Conservation (phyloP, 495 filamentous ascomycete species). For the Cercophora newfieldiana region DNA sequence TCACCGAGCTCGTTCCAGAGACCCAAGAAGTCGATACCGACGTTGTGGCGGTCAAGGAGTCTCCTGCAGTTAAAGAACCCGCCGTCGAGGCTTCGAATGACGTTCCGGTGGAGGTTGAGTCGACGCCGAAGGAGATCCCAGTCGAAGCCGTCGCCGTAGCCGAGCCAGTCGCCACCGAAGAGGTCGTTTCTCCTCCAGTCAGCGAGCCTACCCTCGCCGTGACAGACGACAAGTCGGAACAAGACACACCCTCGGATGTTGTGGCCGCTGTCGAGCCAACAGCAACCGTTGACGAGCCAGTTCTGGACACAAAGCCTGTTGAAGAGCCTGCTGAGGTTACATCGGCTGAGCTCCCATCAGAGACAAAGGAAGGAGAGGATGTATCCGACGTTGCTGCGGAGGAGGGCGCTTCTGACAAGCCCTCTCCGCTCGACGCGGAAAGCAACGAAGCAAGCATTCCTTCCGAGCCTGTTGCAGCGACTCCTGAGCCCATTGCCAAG, state of each 20-base stretch:
- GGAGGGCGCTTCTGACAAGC: background rate
- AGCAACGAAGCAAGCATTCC: background rate
- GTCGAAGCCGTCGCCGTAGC: background rate
- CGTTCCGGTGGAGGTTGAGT: background rate
- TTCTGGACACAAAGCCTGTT: background rate
- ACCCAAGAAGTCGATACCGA: too few species aligned
- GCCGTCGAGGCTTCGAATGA: background rate
- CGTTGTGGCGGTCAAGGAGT: background rate
- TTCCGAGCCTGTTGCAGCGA: background rate
- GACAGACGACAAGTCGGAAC: background rate
- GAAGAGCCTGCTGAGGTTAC: background rate
- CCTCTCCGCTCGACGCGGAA: background rate
- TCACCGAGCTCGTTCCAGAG: too few species aligned
- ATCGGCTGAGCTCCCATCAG: background rate
- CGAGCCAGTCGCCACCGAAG: background rate
- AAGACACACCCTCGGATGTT: background rate
- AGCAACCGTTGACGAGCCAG: background rate
- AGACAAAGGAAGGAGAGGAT: background rate
- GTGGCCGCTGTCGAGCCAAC: background rate
- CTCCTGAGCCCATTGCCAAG: background rate
- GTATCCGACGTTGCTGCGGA: background rate
- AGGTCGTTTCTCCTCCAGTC: background rate
- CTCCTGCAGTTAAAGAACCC: background rate
- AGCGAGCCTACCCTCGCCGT: background rate
- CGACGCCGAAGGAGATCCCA: background rate